Conservation (phyloP, 2,329 filamentous ascomycete species). For the Orbilia oligospora region DNA sequence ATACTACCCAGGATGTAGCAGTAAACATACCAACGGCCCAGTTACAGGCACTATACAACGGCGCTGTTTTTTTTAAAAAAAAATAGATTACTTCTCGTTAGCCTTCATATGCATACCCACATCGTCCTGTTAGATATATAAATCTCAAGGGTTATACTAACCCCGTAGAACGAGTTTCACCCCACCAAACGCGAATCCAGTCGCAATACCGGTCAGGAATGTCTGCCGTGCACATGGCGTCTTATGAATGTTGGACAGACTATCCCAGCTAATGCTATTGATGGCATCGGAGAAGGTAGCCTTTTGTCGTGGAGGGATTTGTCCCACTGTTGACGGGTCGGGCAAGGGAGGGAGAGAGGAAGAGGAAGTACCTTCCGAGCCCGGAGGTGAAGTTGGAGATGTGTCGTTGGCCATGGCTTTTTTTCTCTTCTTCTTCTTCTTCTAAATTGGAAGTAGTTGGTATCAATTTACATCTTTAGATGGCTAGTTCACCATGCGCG, state of each 20-base stretch:
- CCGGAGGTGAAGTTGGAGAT: background rate
- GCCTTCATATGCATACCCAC: too few relatives aligned
- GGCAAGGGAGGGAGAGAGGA: constrained; percentile 38
- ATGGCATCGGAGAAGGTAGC: constrained; percentile 37
- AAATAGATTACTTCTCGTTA: background rate
- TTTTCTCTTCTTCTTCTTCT: background rate
- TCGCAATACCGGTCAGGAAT: constrained; percentile 84
- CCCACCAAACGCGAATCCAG: constrained; percentile 82
- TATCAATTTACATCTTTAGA: constrained; percentile 39
- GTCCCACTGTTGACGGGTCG: constrained; percentile 54
- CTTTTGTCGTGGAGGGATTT: constrained; percentile 46
- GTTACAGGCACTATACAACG: constrained; percentile 79
- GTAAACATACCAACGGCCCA: constrained; percentile 87
- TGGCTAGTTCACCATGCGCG: background rate
- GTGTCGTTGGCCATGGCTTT: constrained; percentile 49
- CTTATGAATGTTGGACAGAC: constrained; percentile 79
- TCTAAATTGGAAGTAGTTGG: background rate
- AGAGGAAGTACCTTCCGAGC: background rate
- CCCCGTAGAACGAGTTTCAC: constrained; percentile 81
- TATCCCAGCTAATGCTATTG: constrained; percentile 50
- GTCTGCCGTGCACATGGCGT: constrained; percentile 87
- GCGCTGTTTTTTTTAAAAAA: constrained; percentile 71
- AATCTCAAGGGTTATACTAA: constrained; percentile 67
- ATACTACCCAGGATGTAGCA: constrained; percentile 78
- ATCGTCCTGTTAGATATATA: too few relatives aligned